Evolutionary conservation across 164 flowering plant species (phyloP), one percentile per base, ranked within the genome.

Genomic region (Cinnamomum chago): DNA sequence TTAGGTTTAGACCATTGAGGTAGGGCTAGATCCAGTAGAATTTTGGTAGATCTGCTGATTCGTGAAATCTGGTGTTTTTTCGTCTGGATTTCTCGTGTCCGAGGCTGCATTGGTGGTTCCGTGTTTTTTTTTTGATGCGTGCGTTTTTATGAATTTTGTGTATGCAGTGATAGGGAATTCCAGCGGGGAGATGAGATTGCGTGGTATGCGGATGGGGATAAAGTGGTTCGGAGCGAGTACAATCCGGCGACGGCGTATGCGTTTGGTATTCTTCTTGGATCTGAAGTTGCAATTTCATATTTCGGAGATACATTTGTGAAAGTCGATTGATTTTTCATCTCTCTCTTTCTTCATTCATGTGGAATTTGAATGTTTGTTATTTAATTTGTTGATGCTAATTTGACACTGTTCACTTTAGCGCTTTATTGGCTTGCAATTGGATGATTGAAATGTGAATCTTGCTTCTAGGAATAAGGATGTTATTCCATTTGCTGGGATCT

Each of bases 151-250:
- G 65, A 40, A 70, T 65, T 55, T 58, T 81, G 60, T 72, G 79
- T 76, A 71, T 83, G 82, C 79, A 95, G 99, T 73, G 97, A 92
- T 75, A 88, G 97, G 76, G 99, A 95, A 82, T 87, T 79, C 81
- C 95, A 91, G 81, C 87, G 89, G 17, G 99, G 99, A 50, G 99
- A 95, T 79, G 99, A 93, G 86, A 84, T 90, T 28, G 85, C 97
- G 0, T 95, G 99, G 99, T 92, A 90, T 77, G 88, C 98, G 0
- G 99, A 95, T 76, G 97, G 97, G 27, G 98, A 93, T 81, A 92
- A 90, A 73, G 85, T 87, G 73, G 98, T 93, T 50, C 86, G 99
- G 70, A 90, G 83, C 74, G 96, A 91, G 86, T 90, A 81, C 72
- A 93, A 92, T 89, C 92, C 94, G 15, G 90, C 89, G 2, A 87